Conservation (phyloP, 805 yeast species). For the Yarrowia bubula region DNA sequence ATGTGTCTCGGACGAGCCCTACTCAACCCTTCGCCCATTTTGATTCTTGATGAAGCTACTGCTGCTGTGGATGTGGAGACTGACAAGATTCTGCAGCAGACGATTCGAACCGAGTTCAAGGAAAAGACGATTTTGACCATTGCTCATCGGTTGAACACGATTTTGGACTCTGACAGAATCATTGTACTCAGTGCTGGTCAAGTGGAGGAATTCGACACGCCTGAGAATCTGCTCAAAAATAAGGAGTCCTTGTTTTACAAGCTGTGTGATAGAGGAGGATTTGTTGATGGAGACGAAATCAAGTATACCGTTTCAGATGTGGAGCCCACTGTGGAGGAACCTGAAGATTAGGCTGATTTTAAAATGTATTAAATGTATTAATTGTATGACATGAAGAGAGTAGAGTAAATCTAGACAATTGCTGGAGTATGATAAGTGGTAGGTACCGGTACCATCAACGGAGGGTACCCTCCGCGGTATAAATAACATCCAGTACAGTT, state of each 20-base stretch:
- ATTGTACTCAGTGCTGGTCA: constrained; percentile 68
- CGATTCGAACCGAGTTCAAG: constrained; percentile 63
- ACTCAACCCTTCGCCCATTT: constrained; percentile 62
- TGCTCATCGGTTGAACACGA: constrained; percentile 80
- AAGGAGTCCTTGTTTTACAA: constrained; percentile 72
- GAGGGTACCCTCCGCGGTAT: too few species aligned
- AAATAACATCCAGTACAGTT: too few species aligned
- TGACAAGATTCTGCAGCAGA: constrained; percentile 69
- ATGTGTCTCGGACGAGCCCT: constrained; percentile 77
- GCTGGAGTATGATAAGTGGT: too few species aligned
- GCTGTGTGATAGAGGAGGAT: constrained; percentile 80
- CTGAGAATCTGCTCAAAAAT: constrained; percentile 61
- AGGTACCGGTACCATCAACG: too few species aligned
- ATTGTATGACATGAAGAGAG: too few species aligned
- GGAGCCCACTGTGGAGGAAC: neutral
- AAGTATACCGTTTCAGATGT: neutral
- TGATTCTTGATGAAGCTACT: constrained; percentile 76
- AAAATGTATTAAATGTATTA: too few species aligned
- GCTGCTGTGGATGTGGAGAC: constrained; percentile 83
- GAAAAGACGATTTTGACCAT: constrained; percentile 76
- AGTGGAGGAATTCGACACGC: constrained; percentile 70
- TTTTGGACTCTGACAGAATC: constrained; percentile 74
- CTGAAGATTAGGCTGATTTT: neutral
- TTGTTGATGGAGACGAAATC: constrained; percentile 30
- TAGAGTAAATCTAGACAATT: too few species aligned